Evolutionary conservation across 768 basidiomycete genomes (phyloP), one percentile per base, ranked within the genome.

Genomic region (Kwoniella newhampshirensis): DNA sequence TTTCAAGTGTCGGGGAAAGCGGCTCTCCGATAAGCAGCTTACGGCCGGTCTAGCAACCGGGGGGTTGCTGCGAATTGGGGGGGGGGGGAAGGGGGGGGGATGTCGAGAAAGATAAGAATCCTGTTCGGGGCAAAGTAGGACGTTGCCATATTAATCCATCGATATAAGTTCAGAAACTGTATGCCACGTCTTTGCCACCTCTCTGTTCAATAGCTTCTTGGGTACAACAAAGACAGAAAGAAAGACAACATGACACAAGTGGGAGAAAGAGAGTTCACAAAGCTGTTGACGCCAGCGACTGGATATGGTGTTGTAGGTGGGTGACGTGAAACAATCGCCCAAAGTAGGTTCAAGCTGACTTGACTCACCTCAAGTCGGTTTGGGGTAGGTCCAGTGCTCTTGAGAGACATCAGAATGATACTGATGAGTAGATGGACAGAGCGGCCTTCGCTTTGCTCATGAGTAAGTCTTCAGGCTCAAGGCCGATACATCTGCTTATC

Each of bases 371-470:
- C 20, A 41, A 17, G 53, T 58, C 25, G 57, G 57, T 43, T 50
- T 58, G 18, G 57, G 57, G 54, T 56, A 39, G 27, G 54, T 52
- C n/a, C n/a, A n/a, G n/a, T n/a, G n/a, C n/a, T n/a, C 41, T n/a
- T 6, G 18, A 42, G 21, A n/a, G 41, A n/a, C 11, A 42, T n/a
- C 20, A 8, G 11, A 11, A 20, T n/a, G 26, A 4, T 42, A 12
- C 15, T 20, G 21, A 23, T 26, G 48, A 30, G 41, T 30, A 4
- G 15, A 18, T 17, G 17, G n/a, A 18, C 32, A 51, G 59, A 30
- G 62, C 62, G n/a, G 41, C 51, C 11, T 64, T 64, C 40, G 62
- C 62, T 4, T 41, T 64, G 12, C 27, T 59, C 18, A 64, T 64
- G 62, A 45, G 62, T 59, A 41, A 23, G 61, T 58, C 25, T 13